A percentile compares a stretch with the other conserved stretches of the same genome.
These are phyloP conservation scores for Fusarium odoratissimum DNA, from an alignment of 2,329 filamentous ascomycete genomes.

Conservation along the genomic window DNA sequence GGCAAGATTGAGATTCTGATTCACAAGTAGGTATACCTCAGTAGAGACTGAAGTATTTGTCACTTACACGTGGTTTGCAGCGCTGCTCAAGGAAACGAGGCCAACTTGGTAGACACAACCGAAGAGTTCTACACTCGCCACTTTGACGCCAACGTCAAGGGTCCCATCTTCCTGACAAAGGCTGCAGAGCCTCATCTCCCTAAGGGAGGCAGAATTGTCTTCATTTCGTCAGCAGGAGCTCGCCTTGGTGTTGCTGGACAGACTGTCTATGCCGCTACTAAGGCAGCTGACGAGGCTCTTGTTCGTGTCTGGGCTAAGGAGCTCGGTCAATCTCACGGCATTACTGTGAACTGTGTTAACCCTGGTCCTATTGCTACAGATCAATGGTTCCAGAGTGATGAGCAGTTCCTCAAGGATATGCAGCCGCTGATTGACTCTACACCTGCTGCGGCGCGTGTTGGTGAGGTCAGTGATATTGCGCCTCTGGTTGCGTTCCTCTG, in stretches of 20 bases:
- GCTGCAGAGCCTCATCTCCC: not conserved
- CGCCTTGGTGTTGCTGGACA: not conserved
- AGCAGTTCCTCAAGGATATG: constrained; percentile 47
- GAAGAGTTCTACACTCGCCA: not conserved
- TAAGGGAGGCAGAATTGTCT: not conserved
- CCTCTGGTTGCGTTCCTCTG: not conserved
- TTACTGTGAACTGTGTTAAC: constrained; percentile 50
- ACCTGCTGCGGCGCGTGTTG: not conserved
- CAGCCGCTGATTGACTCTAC: not conserved
- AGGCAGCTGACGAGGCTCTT: not conserved
- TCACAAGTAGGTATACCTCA: not conserved
- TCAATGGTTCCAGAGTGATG: constrained; percentile 44
- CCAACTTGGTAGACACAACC: not conserved
- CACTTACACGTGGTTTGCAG: not conserved
- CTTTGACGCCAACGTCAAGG: not conserved
- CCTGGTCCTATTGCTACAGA: constrained; percentile 46
- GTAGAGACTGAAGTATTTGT: too few species aligned
- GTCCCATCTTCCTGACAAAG: not conserved
- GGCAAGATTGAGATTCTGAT: not conserved
- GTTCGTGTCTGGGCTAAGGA: constrained; percentile 25
- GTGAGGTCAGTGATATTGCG: not conserved
- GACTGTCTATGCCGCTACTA: not conserved
- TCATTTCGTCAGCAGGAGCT: not conserved
- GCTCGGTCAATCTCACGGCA: constrained; percentile 45
- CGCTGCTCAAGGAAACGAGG: not conserved